phyloP scores from a whole-genome alignment of 2,329 filamentous ascomycete species.

The Pyrenophora tritici-repentis region DNA sequence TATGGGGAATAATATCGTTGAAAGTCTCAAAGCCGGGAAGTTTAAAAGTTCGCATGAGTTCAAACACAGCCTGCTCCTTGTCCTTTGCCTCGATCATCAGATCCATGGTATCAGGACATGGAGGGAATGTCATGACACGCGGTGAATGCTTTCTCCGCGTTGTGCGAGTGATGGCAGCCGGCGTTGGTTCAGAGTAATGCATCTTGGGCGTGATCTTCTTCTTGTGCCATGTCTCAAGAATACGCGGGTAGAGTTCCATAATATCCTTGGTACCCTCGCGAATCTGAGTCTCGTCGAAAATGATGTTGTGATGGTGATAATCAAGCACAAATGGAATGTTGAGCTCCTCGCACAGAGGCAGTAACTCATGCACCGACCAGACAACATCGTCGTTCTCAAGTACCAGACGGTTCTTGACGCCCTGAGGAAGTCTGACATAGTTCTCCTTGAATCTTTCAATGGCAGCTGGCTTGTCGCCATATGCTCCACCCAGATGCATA shows the following conservation, averaged over 20 bases:
- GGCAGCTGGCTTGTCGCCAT: conserved; percentile 82
- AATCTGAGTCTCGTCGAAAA: conserved; percentile 74
- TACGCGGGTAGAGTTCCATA: conserved; percentile 72
- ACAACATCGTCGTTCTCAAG: conserved; percentile 94
- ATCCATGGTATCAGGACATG: conserved; percentile 82
- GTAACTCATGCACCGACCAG: conserved; percentile 88
- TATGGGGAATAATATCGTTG: conserved; percentile 77
- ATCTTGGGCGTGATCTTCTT: conserved; percentile 93
- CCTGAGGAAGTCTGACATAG: conserved; percentile 68
- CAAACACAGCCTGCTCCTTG: conserved; percentile 95
- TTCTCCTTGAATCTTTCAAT: conserved; percentile 78
- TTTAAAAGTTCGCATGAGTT: conserved; percentile 86
- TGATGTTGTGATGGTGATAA: conserved; percentile 93
- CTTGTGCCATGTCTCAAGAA: conserved; percentile 79
- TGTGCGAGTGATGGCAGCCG: conserved; percentile 74
- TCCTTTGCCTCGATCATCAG: conserved; percentile 99
- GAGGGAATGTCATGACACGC: conserved; percentile 77
- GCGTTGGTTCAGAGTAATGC: conserved; percentile 87
- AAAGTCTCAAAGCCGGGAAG: conserved; percentile 78
- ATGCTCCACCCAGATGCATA: conserved; percentile 87
- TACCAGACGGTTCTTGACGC: conserved; percentile 79
- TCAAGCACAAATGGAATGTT: conserved; percentile 92
- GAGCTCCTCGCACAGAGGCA: conserved; percentile 90
- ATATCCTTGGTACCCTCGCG: conserved; percentile 88
- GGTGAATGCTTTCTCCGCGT: conserved; percentile 85